phyloP scores from a whole-genome alignment of 116 monocot genomes.

The Cymodocea nodosa region DNA sequence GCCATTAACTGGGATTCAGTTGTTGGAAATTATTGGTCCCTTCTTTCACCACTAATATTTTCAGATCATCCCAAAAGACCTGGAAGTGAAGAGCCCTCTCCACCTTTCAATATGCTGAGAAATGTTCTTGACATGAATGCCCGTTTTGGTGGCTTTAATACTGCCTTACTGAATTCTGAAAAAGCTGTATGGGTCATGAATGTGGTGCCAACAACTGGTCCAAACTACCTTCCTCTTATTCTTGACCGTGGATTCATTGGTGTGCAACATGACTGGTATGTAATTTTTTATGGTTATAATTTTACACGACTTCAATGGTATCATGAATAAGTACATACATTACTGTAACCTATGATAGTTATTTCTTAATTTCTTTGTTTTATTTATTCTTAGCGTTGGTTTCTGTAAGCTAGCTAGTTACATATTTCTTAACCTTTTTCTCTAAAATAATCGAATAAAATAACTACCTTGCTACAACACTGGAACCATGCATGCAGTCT shows the following conservation, averaged over 20 bases:
- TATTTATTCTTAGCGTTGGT: too few species aligned
- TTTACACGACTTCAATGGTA: not conserved
- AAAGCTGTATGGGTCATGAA: constrained; percentile 97
- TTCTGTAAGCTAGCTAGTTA: too few species aligned
- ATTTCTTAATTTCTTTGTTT: too few species aligned
- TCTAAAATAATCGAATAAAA: too few species aligned
- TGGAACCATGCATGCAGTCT: too few species aligned
- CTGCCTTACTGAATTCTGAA: constrained; percentile 66
- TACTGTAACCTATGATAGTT: not conserved
- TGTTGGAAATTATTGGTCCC: constrained; percentile 74
- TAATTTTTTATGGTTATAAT: not conserved
- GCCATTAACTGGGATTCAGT: constrained; percentile 32
- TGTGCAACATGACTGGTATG: constrained; percentile 94
- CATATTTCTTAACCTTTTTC: too few species aligned
- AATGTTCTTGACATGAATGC: constrained; percentile 94
- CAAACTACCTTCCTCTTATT: constrained; percentile 58
- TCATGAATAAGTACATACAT: not conserved
- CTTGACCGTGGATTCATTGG: constrained; percentile 93
- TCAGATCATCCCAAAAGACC: constrained; percentile 97
- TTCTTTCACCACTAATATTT: constrained; percentile 83
- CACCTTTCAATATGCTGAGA: constrained; percentile 83
- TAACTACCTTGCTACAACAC: too few species aligned
- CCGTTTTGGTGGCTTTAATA: constrained; percentile 71
- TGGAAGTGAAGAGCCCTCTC: constrained; percentile 81
- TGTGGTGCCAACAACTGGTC: constrained; percentile 51